Conservation (phyloP, 192 early-diverging fungal species). For the Mycoemilia scoparia region DNA sequence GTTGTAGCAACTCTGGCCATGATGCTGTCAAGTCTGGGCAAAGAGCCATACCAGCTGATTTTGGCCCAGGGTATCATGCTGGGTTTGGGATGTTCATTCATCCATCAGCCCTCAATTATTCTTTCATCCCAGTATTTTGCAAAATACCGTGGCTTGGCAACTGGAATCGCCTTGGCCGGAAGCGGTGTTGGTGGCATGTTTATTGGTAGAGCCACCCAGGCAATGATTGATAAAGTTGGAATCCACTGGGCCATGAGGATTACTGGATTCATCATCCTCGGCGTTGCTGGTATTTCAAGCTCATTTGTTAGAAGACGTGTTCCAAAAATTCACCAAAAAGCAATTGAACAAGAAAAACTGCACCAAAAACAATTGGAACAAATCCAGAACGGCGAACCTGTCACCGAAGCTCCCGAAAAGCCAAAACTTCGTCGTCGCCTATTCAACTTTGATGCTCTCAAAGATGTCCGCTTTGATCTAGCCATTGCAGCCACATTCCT, state of each 20-base stretch:
- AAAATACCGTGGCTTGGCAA: conserved; percentile 42
- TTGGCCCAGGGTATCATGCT: conserved; percentile 56
- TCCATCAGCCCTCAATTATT: conserved; percentile 44
- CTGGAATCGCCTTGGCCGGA: conserved; percentile 56
- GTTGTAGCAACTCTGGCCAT: conserved; percentile 12
- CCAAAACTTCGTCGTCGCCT: too few species aligned
- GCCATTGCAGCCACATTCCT: conserved; percentile 16
- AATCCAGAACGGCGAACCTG: too few species aligned
- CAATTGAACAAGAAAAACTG: too few species aligned
- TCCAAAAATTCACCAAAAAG: too few species aligned
- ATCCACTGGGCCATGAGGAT: conserved; percentile 47
- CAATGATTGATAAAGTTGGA: conserved; percentile 38
- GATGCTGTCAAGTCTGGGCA: conserved; percentile 18
- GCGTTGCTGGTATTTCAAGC: conserved; percentile 10
- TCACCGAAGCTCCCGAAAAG: too few species aligned
- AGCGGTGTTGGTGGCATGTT: conserved; percentile 54
- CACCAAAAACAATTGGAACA: too few species aligned
- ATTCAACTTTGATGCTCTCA: too few species aligned
- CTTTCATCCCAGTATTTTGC: conserved; percentile 55
- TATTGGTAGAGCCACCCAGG: conserved; percentile 37
- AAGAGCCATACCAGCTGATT: conserved; percentile 48
- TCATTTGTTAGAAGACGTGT: too few species aligned
- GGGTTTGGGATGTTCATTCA: conserved; percentile 46
- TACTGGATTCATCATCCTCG: conserved; percentile 33
- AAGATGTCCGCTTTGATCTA: conserved; percentile 17